Conservation (phyloP, 2,329 filamentous ascomycete genomes). For the Beauveria varroae region DNA sequence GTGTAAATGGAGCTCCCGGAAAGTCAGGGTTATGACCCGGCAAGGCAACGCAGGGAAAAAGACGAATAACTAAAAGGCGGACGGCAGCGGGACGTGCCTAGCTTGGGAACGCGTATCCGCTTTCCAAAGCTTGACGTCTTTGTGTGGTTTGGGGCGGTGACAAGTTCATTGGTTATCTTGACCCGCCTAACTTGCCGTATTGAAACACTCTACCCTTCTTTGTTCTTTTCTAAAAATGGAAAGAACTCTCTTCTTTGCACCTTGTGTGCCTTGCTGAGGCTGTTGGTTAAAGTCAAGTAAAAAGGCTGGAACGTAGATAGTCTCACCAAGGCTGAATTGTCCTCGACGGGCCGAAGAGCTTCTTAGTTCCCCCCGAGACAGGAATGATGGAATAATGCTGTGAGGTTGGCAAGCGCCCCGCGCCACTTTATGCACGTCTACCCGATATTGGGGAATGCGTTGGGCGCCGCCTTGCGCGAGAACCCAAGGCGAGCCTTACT, state of each 20-base stretch:
- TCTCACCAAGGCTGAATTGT: not conserved
- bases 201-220: too few relatives aligned
- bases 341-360: not conserved
- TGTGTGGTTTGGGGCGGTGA: slow-evolving; percentile 1
- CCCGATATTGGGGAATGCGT: slow-evolving; percentile 3
- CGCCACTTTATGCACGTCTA: slow-evolving; percentile 8
- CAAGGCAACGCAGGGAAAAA: not conserved
- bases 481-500: slow-evolving; percentile 6
- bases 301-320: not conserved
- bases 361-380: not conserved
- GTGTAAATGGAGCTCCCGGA: not conserved
- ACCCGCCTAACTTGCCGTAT: not conserved
- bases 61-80: not conserved
- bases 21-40: not conserved
- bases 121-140: not conserved
- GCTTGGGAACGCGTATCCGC: slow-evolving; percentile 5
- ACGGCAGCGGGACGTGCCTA: slow-evolving; percentile 5
- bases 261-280: too few relatives aligned
- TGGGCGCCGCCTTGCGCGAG: not conserved
- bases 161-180: not conserved
- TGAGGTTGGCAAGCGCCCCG: not conserved
- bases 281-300: too few relatives aligned
- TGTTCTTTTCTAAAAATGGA: too few relatives aligned
- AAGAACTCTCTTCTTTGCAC: too few relatives aligned
- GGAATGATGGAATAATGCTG: not conserved